These are phyloP conservation scores for Cystobasidium ongulense DNA, from an alignment of 768 basidiomycete species.

Conservation along the genomic window DNA sequence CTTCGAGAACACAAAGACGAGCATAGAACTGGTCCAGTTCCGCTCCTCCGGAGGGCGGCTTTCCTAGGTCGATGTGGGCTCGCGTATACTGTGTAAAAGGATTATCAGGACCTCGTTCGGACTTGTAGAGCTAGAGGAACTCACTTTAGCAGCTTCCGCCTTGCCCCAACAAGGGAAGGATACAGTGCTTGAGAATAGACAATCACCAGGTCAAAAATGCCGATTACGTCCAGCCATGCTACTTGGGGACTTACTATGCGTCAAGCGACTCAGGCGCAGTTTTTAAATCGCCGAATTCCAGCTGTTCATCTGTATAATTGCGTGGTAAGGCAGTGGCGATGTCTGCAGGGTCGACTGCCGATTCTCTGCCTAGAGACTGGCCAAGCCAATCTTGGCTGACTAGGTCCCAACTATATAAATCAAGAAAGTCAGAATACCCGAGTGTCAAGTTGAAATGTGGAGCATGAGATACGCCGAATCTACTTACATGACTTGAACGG, in stretches of 20 bases:
- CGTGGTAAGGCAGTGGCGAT: not conserved
- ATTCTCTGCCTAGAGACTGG: not conserved
- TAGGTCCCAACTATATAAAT: not conserved
- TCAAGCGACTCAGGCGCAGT: not conserved
- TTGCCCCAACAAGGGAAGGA: not conserved
- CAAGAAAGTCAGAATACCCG: not conserved
- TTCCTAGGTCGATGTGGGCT: conserved; percentile 10
- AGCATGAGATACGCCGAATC: not conserved
- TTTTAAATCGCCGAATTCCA: not conserved
- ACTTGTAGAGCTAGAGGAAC: not conserved
- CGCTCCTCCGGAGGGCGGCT: not conserved
- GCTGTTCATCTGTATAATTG: not conserved
- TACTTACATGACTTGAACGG: not conserved
- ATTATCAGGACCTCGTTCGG: not conserved
- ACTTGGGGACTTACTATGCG: not conserved
- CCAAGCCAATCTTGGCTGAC: not conserved
- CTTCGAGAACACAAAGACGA: not conserved
- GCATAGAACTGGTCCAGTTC: conserved; percentile 16
- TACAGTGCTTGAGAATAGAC: not conserved
- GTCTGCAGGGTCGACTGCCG: not conserved
- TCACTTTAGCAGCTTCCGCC: not conserved
- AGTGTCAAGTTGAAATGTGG: not conserved
- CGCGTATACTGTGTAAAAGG: not conserved
- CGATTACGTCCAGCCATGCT: too few species aligned
- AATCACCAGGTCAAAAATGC: not conserved